Evolutionary conservation across 192 early-diverging fungal species (phyloP).

Genomic region (Diversispora eburnea): DNA sequence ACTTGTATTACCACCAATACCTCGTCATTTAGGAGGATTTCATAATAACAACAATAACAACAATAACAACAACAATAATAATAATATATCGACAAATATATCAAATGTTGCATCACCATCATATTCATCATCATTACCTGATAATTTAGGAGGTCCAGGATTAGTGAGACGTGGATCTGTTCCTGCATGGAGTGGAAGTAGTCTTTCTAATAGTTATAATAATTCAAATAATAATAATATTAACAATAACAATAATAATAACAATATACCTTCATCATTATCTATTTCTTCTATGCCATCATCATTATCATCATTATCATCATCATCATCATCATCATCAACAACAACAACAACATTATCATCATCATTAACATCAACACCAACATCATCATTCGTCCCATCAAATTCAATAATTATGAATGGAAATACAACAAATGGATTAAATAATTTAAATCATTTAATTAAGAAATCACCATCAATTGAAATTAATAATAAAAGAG

Average conservation of each 20-base stretch:
- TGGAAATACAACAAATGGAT: neutral
- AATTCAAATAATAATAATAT: neutral
- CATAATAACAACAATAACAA: neutral
- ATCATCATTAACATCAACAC: neutral
- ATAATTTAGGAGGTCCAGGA: neutral
- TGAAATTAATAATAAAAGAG: neutral
- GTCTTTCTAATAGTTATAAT: slow-evolving; percentile 18
- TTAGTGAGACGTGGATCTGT: slow-evolving; percentile 7
- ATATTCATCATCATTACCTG: slow-evolving; percentile 2
- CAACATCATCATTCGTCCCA: neutral
- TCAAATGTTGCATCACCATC: slow-evolving; percentile 1
- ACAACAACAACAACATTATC: neutral
- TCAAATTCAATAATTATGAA: neutral
- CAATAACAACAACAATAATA: no score
- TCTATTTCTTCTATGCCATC: neutral
- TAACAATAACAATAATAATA: neutral
- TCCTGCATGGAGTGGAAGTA: slow-evolving; percentile 27
- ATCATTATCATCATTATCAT: neutral
- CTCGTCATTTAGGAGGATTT: slow-evolving; percentile 8
- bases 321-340: neutral
- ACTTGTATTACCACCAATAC: slow-evolving; percentile 13
- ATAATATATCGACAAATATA: no score
- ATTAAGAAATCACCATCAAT: no score
- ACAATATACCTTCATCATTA: neutral
- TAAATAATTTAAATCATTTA: neutral